Evolutionary conservation across 1,284 basidiomycete species (phyloP), one percentile per base, ranked within the genome.

Genomic region (Ceratobasidium sp.): DNA sequence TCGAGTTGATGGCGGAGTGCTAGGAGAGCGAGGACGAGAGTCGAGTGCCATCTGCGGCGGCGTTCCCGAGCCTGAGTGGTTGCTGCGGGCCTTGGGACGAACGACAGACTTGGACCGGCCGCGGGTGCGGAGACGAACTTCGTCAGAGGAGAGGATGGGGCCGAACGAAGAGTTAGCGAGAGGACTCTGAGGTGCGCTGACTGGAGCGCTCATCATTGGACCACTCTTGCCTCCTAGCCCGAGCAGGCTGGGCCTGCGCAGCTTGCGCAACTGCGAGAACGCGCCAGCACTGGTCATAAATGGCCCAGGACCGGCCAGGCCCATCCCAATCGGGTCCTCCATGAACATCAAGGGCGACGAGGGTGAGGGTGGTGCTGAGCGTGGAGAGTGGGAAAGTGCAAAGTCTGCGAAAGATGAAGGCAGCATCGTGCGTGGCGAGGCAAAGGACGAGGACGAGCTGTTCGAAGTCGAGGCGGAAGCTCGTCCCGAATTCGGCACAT

Each of bases 311-410:
- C 64, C 23, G 16, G 30, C n/a, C n/a, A 32, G n/a, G n/a, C n/a
- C n/a, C 43, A 18, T 57, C 3, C 47, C 13, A 44, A 70, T 49
- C 16, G 52, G 73, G 21, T 76, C 75, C 46, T 76, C 75, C 38
- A 76, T 67, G 50, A 63, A 66, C 74, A 76, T 73, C 75, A 73
- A 35, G 9, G 71, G 50, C 28, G 73, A 63, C 13, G 71, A 73
- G 2, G 75, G 75, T 2, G 75, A 76, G n/a, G 74, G 54, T n/a
- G 75, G 75, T 26, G 74, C 75, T 6, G 75, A 76, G 30, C 61
- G 47, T 28, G 74, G 75, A 26, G 74, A 21, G 43, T 73, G 66
- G 9, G 73, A 23, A n/a, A 73, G 66, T 41, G 73, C 73, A 61
- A 73, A 73, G 18, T 66, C 71, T 11, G 73, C 73, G 38, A 73